These are phyloP conservation scores for Cladorrhinum sp. DNA, from an alignment of 2,329 filamentous ascomycete species.

Conservation along the genomic window DNA sequence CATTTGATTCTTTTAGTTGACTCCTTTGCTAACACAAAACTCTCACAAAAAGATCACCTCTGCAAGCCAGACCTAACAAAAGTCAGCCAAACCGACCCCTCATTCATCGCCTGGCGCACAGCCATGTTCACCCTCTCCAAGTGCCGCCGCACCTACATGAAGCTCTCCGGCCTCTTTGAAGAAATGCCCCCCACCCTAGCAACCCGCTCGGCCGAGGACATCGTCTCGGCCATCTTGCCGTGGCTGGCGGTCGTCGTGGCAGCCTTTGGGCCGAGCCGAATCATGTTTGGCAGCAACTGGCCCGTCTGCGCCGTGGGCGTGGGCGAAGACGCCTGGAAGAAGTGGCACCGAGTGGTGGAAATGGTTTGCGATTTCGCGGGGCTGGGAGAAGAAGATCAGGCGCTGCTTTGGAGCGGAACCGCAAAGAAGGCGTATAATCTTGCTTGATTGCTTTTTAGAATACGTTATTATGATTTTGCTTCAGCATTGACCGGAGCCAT, in stretches of 20 bases:
- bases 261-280: conserved; percentile 65
- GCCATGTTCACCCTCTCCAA: conserved; percentile 66
- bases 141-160: conserved; percentile 72
- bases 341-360: conserved; percentile 72
- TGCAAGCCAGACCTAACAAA: conserved; percentile 79
- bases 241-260: conserved; percentile 72
- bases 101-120: conserved; percentile 64
- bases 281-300: conserved; percentile 95
- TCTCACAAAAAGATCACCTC: conserved; percentile 91
- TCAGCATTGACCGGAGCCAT: no score
- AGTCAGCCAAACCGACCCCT: conserved; percentile 54
- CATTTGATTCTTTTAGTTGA: no score
- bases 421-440: conserved; percentile 68
- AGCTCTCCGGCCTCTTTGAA: conserved; percentile 82
- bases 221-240: conserved; percentile 62
- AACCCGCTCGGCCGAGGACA: conserved; percentile 47
- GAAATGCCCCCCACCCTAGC: conserved; percentile 64
- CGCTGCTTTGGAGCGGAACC: conserved; percentile 69
- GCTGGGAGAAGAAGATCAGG: conserved; percentile 58
- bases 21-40: no score
- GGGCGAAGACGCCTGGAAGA: conserved; percentile 59
- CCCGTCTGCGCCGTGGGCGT: conserved; percentile 75
- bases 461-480: background rate
- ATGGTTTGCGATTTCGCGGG: conserved; percentile 61
- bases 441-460: conserved; percentile 12